Base-by-base conservation (phyloP, 176 grass and related monocot species). In the Pontederia crassipes region DNA sequence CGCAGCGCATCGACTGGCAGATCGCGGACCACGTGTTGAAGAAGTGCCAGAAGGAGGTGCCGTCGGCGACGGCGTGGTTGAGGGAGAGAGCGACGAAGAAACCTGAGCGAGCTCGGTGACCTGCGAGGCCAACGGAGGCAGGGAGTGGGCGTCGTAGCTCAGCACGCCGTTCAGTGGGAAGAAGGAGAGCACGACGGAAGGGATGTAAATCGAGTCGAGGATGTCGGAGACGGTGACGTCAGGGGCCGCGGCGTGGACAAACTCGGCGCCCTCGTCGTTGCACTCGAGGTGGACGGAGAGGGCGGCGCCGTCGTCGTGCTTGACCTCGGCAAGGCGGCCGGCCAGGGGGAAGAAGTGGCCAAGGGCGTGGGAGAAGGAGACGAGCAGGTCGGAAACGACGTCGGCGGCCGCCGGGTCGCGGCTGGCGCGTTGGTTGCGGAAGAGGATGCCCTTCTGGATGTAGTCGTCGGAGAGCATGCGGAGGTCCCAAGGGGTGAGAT, bases 11-110 rank as follows among this genome's bases (percentile, higher is more conserved):
- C 4, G 32, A 40, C 32, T 80, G 77, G 17, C 74, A 26, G 55
- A 85, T 81, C 54, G 72, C 67, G 3, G 86, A 80, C 81, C 80
- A 88, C 18, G 75, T 70, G 80, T 79, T 79, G 55, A 87, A 64
- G 17, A 87, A 54, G 48, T 73, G 0, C 20, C 78, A 82, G 48
- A 82, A 74, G 75, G 54, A 50, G 32, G 76, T 45, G 35, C 82
- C 82, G 0, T 80, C 74, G 16, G 54, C 77, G 8, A 79, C 72
- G 4, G 16, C 32, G 16, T 85, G 86, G 54, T 82, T 74, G 47
- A 87, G 68, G 54, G 24, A 9, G 8, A 65, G 69, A 11, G 45
- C 57, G 45, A 77, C 26, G 49, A 78, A 78, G 14, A 78, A 15
- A 10, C 75, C 75, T 78, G 66, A 45, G 1, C 29, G 24, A 78